Evolutionary conservation across 768 basidiomycete species (phyloP).

Genomic region (Lactifluus echinatus): DNA sequence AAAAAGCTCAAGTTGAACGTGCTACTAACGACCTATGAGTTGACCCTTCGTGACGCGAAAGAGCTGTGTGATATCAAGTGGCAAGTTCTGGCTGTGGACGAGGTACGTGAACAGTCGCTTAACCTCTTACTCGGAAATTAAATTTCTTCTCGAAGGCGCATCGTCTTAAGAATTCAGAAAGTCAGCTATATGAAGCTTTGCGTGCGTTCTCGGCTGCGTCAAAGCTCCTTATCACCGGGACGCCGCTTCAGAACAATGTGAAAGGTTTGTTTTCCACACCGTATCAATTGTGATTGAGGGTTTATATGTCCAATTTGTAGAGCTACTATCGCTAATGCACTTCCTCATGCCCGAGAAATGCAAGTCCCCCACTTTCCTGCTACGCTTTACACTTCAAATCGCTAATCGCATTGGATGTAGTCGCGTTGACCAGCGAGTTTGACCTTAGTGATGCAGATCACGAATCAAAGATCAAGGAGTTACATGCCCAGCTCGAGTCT

Average conservation of each 20-base stretch:
- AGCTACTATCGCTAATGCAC: slow-evolving; percentile 94
- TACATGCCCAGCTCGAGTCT: slow-evolving; percentile 86
- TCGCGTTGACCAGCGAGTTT: slow-evolving; percentile 90
- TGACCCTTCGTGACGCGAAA: slow-evolving; percentile 81
- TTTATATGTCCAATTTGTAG: slow-evolving; percentile 33
- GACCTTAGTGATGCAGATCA: slow-evolving; percentile 91
- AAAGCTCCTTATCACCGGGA: slow-evolving; percentile 95
- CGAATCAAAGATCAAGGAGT: slow-evolving; percentile 89
- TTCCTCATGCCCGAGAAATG: slow-evolving; percentile 99
- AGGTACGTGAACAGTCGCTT: slow-evolving; percentile 44
- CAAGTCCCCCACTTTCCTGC: slow-evolving; percentile 29
- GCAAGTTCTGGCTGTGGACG: slow-evolving; percentile 95
- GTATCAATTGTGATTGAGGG: slow-evolving; percentile 8
- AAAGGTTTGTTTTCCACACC: slow-evolving; percentile 52
- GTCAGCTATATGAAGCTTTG: slow-evolving; percentile 92
- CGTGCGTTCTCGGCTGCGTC: slow-evolving; percentile 82
- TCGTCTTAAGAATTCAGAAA: slow-evolving; percentile 95
- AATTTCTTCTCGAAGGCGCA: slow-evolving; percentile 55
- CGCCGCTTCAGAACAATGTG: slow-evolving; percentile 97
- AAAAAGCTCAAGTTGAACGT: slow-evolving; percentile 97
- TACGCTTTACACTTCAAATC: background rate
- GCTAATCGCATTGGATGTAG: slow-evolving; percentile 33
- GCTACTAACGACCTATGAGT: slow-evolving; percentile 92
- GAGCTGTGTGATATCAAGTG: slow-evolving; percentile 93
- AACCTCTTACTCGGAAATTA: background rate